Conservation (phyloP, 306 rosid genomes). For the Acacia melanoxylon region DNA sequence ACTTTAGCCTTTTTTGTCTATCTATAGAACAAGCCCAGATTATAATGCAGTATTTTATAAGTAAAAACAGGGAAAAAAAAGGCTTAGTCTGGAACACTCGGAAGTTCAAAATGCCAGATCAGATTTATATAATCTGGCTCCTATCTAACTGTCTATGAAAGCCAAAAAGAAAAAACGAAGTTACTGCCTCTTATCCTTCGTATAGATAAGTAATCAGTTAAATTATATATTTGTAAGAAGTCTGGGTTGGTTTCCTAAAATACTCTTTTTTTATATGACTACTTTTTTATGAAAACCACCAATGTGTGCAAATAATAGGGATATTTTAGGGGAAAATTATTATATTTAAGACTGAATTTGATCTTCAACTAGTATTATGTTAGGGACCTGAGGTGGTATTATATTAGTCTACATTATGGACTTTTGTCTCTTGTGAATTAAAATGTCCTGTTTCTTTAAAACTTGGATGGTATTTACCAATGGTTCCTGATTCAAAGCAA, state of each 20-base stretch:
- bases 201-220: no score
- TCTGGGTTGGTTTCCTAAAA: no score
- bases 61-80: no score
- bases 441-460: not conserved
- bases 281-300: no score
- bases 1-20: not conserved
- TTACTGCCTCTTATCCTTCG: no score
- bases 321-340: no score
- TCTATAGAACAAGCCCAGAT: not conserved
- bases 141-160: not conserved
- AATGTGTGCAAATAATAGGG: not conserved
- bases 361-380: no score
- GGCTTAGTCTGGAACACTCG: no score
- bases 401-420: not conserved
- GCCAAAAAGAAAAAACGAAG: no score
- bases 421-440: not conserved
- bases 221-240: no score
- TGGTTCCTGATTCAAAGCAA: not conserved
- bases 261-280: no score
- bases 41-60: not conserved
- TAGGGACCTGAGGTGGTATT: not conserved
- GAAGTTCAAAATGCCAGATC: not conserved
- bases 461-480: not conserved
- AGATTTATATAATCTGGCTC: not conserved
- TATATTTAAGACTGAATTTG: no score